phyloP scores from a whole-genome alignment of 179 eudicot genomes.

The Sideroxylon spinosum region DNA sequence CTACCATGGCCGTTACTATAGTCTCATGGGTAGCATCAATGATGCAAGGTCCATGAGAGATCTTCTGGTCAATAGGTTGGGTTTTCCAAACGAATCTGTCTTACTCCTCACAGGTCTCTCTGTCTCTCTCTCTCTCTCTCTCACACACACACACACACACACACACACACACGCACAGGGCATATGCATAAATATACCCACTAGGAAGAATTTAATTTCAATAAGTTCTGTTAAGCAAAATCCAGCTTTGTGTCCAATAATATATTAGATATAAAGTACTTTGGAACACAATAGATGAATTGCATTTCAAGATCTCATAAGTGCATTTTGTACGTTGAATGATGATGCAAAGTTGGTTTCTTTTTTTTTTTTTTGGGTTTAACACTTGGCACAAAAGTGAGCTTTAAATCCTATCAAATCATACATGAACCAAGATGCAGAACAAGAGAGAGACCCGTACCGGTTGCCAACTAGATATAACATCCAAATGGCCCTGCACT shows the following conservation, averaged over 20 bases:
- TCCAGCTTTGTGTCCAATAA: too few species aligned
- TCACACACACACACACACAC: not conserved
- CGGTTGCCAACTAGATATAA: constrained; percentile 27
- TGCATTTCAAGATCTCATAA: not conserved
- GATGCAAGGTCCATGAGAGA: not conserved
- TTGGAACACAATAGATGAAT: not conserved
- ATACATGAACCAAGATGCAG: constrained; percentile 4
- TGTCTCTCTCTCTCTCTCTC: not conserved
- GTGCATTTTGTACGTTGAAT: not conserved
- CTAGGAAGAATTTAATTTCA: too few species aligned
- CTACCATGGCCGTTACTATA: not conserved
- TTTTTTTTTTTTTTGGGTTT: too few species aligned
- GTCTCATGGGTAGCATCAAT: not conserved
- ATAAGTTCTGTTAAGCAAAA: too few species aligned
- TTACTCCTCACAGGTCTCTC: not conserved
- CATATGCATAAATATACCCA: too few species aligned
- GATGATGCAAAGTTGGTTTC: too few species aligned
- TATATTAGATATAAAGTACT: not conserved
- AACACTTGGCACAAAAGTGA: too few species aligned
- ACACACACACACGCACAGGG: not conserved
- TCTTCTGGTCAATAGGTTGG: not conserved
- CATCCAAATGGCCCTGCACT: constrained; percentile 21
- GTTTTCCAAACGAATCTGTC: not conserved
- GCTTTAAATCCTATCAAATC: too few species aligned
- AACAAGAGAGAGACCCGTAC: not conserved